These are phyloP conservation scores for Forsythia suspensa DNA, from an alignment of 257 asterid species.

Conservation along the genomic window DNA sequence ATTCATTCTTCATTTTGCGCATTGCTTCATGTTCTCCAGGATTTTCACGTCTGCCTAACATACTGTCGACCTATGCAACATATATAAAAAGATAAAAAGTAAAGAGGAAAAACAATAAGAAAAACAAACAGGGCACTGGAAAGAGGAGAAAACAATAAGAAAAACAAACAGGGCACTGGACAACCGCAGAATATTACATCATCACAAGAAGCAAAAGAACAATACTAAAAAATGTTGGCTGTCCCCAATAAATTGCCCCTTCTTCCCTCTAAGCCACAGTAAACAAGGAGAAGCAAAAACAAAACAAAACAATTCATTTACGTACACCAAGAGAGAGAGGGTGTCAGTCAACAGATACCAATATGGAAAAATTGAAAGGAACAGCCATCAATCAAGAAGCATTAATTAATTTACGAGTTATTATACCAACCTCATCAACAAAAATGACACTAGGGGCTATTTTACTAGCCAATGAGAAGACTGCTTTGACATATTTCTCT, in stretches of 20 bases:
- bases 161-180: not conserved
- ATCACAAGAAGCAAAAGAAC: not conserved
- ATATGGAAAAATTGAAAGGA: not conserved
- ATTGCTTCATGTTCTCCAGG: conserved; percentile 53
- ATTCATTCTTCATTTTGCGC: conserved; percentile 61
- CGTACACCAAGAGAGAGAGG: not conserved
- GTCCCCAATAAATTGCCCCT: not conserved
- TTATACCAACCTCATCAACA: conserved; percentile 50
- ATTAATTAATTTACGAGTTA: not conserved
- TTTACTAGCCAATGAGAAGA: conserved; percentile 58
- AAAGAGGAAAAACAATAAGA: not conserved
- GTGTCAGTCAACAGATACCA: not conserved
- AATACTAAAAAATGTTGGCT: not conserved
- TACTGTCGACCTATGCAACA: conserved; percentile 49
- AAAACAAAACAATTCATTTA: not conserved
- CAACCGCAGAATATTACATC: not conserved
- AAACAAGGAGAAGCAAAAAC: not conserved
- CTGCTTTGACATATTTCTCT: conserved; percentile 57
- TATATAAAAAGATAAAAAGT: not conserved
- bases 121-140: not conserved
- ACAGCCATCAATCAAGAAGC: not conserved
- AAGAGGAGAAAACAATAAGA: not conserved
- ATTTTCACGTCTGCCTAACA: conserved; percentile 48
- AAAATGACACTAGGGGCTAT: conserved; percentile 53
- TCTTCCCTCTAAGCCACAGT: not conserved